Evolutionary conservation across 1,284 basidiomycete genomes (phyloP), one percentile per base, ranked within the genome.

Genomic region (Clitocybe nebularis): DNA sequence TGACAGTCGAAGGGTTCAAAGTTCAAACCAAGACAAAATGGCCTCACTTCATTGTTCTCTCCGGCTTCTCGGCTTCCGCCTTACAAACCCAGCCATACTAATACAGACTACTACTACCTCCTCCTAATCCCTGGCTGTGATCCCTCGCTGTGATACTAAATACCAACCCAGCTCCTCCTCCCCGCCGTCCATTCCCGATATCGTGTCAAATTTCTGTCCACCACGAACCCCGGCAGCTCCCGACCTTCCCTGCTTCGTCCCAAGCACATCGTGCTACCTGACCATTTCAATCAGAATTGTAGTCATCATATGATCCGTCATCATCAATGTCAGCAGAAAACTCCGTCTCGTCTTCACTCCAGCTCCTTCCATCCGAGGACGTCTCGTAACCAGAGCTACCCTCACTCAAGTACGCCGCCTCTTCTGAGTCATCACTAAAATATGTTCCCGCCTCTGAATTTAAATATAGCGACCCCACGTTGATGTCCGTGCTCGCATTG

Each of bases 211-310:
- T n/a, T n/a, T n/a, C 24, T 4, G 11, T 24, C 19, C 13, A 13
- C 26, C 17, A 25, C 16, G 1, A 5, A 7, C 36, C 34, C 37
- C 24, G 29, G 25, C 20, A 14, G 16, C 10, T 39, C 34, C 44
- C 44, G 44, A 33, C 13, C 16, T 17, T 14, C 16, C 16, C 24
- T n/a, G n/a, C 24, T 26, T 7, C 24, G 20, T 20, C 22, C 5
- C 10, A 13, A 11, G 32, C 3, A 26, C 22, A 10, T 20, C n/a
- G 13, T 36, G 6, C 19, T 5, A 19, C n/a, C 16, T 17, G 4
- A 28, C 13, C 32, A 3, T 2, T 3, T 47, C 24, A 49, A 23
- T 46, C 41, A 7, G 44, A 39, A 20, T 36, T 21, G 16, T 25
- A 38, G 30, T 42, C 36, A 10, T 30, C 28, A 30, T 11, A 4